A percentile compares a stretch with the other conserved stretches of the same genome.
phyloP scores from a whole-genome alignment of 768 basidiomycete genomes.

The Boletus rufocinnamomeus region DNA sequence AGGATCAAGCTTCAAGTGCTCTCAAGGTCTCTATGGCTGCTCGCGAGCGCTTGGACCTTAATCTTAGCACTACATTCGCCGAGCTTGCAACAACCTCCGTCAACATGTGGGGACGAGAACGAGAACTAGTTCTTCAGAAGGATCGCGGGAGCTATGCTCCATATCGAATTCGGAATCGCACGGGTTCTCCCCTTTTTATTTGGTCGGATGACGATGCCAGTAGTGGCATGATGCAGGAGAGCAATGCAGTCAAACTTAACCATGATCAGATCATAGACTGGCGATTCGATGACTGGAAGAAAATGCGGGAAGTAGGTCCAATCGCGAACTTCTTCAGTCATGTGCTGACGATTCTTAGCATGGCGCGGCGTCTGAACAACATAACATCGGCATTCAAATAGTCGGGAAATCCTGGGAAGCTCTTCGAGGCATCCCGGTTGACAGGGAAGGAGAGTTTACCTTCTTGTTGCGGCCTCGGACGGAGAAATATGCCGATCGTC shows the following conservation, averaged over 20 bases:
- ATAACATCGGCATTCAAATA: constrained; percentile 84
- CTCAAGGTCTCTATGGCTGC: constrained; percentile 67
- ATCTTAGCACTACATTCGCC: constrained; percentile 87
- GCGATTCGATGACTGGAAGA: constrained; percentile 97
- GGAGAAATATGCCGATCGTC: constrained; percentile 72
- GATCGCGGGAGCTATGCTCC: constrained; percentile 90
- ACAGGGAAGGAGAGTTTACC: constrained; percentile 89
- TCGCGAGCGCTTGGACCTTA: constrained; percentile 84
- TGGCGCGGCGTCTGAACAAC: constrained; percentile 61
- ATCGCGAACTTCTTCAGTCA: background rate
- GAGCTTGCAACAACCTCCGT: constrained; percentile 77
- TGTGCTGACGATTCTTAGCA: constrained; percentile 35
- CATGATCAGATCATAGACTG: constrained; percentile 84
- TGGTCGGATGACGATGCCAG: constrained; percentile 80
- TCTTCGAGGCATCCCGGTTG: constrained; percentile 84
- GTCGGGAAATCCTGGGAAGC: constrained; percentile 88
- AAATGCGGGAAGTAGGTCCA: constrained; percentile 78
- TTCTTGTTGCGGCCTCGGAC: constrained; percentile 82
- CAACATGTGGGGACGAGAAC: constrained; percentile 75
- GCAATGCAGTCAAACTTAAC: constrained; percentile 58
- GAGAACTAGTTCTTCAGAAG: constrained; percentile 68
- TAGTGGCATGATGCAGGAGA: constrained; percentile 45
- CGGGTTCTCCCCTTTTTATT: constrained; percentile 80
- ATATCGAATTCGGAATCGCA: constrained; percentile 89
- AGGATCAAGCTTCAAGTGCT: constrained; percentile 50